phyloP scores from a whole-genome alignment of 768 basidiomycete species.

The Lactarius quietus region DNA sequence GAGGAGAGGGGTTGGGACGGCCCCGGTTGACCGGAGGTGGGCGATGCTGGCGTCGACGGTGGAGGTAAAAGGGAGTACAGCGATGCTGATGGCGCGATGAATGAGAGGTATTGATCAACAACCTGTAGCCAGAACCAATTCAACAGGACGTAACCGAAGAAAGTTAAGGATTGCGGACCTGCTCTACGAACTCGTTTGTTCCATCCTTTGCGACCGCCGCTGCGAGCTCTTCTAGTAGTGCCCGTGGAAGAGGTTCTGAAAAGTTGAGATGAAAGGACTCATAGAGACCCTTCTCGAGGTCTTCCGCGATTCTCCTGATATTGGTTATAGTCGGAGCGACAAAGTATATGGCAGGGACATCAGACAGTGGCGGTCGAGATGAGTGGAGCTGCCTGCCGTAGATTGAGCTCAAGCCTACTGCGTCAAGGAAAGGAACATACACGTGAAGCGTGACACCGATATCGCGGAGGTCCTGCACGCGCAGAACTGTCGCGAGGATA shows the following conservation, averaged over 20 bases:
- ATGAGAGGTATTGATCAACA: conserved; percentile 95
- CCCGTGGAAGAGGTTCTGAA: conserved; percentile 84
- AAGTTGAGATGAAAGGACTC: conserved; percentile 95
- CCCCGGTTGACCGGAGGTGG: conserved; percentile 35
- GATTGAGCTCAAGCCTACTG: conserved; percentile 1
- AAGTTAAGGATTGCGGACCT: conserved; percentile 44
- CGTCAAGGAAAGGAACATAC: conserved; percentile 47
- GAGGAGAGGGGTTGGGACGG: conserved; percentile 48
- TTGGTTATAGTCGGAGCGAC: conserved; percentile 87
- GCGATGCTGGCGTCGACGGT: conserved; percentile 37
- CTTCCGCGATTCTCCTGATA: conserved; percentile 87
- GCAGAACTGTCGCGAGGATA: conserved; percentile 88
- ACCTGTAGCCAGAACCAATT: conserved; percentile 48
- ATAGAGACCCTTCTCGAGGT: conserved; percentile 85
- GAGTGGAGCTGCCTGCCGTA: conserved; percentile 86
- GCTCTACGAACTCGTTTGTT: conserved; percentile 75
- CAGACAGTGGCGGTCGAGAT: conserved; percentile 79
- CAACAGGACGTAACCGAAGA: conserved; percentile 13
- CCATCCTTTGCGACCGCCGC: conserved; percentile 81
- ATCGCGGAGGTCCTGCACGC: conserved; percentile 95
- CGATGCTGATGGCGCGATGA: conserved; percentile 88
- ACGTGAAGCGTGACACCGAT: conserved; percentile 97
- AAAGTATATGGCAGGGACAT: conserved; percentile 97
- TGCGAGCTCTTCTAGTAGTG: conserved; percentile 91
- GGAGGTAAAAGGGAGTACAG: conserved; percentile 86